phyloP scores from a whole-genome alignment of 2,329 filamentous ascomycete genomes.

The Fusarium duplospermum region DNA sequence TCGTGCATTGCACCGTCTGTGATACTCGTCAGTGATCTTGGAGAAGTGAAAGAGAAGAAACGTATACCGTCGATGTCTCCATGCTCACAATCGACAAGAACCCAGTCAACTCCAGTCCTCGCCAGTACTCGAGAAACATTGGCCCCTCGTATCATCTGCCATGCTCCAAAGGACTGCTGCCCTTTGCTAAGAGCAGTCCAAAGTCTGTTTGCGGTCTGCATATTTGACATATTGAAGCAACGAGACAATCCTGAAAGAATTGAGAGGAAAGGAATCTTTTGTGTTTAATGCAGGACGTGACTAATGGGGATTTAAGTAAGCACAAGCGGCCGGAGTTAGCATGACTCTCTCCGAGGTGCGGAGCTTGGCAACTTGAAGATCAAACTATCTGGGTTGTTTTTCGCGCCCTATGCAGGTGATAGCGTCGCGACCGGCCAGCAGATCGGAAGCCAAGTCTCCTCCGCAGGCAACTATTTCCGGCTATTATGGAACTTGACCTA shows the following conservation, averaged over 20 bases:
- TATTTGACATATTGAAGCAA: not conserved
- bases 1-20: not conserved
- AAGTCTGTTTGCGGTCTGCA: not conserved
- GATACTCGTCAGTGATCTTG: fast-evolving
- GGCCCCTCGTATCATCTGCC: not conserved
- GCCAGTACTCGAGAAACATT: not conserved
- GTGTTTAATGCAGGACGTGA: not conserved
- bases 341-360: not conserved
- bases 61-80: not conserved
- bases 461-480: not conserved
- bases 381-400: not conserved
- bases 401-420: not conserved
- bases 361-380: not conserved
- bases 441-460: not conserved
- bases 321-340: not conserved
- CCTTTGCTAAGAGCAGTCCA: not conserved
- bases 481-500: not conserved
- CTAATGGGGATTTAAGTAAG: not conserved
- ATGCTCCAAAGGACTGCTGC: not conserved
- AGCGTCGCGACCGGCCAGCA: not conserved
- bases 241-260: not conserved
- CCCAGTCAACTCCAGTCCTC: not conserved
- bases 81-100: not conserved
- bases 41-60: not conserved
- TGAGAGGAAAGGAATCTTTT: not conserved